These are phyloP conservation scores for Podaxis sp. DNA, from an alignment of 768 basidiomycete species.

Conservation along the genomic window DNA sequence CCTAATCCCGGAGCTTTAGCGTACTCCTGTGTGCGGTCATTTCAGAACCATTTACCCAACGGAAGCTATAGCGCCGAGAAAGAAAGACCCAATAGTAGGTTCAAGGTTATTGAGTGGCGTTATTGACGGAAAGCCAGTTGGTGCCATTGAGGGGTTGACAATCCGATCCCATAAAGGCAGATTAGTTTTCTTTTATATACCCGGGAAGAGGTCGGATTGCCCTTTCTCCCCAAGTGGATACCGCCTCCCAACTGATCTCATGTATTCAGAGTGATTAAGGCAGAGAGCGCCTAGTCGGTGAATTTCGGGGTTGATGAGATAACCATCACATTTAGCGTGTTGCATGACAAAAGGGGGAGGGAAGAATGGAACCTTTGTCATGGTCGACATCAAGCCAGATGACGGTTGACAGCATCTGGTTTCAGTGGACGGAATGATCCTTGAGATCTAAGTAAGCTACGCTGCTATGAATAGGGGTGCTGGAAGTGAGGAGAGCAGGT, in stretches of 20 bases:
- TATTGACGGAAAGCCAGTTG: not conserved
- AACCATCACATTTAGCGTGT: constrained; percentile 53
- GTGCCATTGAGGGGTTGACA: not conserved
- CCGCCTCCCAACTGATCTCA: constrained; percentile 56
- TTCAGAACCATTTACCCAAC: not conserved
- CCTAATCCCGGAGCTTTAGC: not conserved
- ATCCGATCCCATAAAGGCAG: no score
- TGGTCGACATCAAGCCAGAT: constrained; percentile 63
- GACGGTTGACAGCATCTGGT: constrained; percentile 52
- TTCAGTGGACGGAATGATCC: constrained; percentile 68
- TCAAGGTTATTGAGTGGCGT: not conserved
- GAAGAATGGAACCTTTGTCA: constrained; percentile 46
- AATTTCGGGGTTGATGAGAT: constrained; percentile 49
- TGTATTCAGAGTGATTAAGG: constrained; percentile 77
- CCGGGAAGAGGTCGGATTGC: constrained; percentile 24
- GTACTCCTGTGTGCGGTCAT: not conserved
- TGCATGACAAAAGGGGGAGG: constrained; percentile 65
- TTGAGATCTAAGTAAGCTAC: constrained; percentile 59
- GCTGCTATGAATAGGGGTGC: constrained; percentile 51
- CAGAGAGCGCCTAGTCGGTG: constrained; percentile 64
- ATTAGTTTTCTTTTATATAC: no score
- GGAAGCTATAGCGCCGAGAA: constrained; percentile 9
- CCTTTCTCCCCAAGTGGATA: constrained; percentile 74
- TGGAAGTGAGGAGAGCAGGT: constrained; percentile 7
- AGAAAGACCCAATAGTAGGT: constrained; percentile 1